A percentile compares a stretch with the other conserved stretches of the same genome.
Evolutionary conservation across 441 rosid genomes (phyloP).

Genomic region (Viola pubescens): DNA sequence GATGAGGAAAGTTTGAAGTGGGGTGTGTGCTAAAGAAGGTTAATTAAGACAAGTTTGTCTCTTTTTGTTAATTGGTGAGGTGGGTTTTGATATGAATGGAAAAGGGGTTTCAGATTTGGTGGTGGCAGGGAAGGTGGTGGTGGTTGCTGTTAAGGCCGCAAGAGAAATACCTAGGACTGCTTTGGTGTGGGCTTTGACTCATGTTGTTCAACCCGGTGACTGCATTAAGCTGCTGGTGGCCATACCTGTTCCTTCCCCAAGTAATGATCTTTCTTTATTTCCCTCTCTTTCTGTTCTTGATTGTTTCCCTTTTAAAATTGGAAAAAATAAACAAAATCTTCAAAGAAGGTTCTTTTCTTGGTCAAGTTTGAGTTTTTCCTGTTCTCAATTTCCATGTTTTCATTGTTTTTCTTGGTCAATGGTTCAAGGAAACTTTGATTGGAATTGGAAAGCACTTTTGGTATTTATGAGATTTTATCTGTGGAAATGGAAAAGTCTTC

Average conservation of each 20-base stretch:
- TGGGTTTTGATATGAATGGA: slow-evolving; percentile 33
- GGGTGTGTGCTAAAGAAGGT: slow-evolving; percentile 21
- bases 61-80: neutral
- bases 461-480: too few species aligned
- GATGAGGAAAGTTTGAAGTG: slow-evolving; percentile 18
- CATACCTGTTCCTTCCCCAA: slow-evolving; percentile 53
- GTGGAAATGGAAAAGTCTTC: too few species aligned
- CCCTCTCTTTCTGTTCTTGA: neutral
- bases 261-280: slow-evolving; percentile 26
- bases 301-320: neutral
- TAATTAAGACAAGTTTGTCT: neutral
- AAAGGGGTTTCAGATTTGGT: slow-evolving; percentile 37
- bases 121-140: slow-evolving; percentile 57
- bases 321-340: too few species aligned
- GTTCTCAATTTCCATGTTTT: too few species aligned
- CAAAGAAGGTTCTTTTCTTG: too few species aligned
- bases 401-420: too few species aligned
- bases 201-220: slow-evolving; percentile 93
- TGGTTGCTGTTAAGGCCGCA: slow-evolving; percentile 89
- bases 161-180: slow-evolving; percentile 80
- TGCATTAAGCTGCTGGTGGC: slow-evolving; percentile 78
- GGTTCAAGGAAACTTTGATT: too few species aligned
- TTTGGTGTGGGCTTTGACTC: slow-evolving; percentile 92
- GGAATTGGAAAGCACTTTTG: too few species aligned
- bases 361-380: too few species aligned